Conservation (phyloP, 345 rosid species). For the Theobroma cacao region DNA sequence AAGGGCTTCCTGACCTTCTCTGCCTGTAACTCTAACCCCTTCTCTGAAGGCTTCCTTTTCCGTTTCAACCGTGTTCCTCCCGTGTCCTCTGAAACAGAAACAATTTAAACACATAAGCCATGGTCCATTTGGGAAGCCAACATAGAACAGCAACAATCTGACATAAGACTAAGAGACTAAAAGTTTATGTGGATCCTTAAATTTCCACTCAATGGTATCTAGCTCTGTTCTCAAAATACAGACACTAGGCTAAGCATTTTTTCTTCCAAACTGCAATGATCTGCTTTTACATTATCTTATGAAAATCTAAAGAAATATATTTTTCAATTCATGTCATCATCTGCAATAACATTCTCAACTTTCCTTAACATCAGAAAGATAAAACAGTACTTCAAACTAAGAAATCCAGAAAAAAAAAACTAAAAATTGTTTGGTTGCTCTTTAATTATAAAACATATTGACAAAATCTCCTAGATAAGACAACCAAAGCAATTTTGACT, state of each 20-base stretch:
- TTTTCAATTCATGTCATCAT: not conserved
- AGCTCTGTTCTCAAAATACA: not conserved
- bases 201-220: not conserved
- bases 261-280: not conserved
- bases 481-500: not conserved
- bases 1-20: conserved; percentile 78
- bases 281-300: not conserved
- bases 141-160: not conserved
- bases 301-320: not conserved
- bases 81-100: conserved; percentile 53
- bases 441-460: not conserved
- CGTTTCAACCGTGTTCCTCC: conserved; percentile 75
- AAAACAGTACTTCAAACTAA: not conserved
- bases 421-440: not conserved
- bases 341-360: not conserved
- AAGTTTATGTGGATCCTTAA: not conserved
- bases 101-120: not conserved
- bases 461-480: not conserved
- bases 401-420: not conserved
- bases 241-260: not conserved
- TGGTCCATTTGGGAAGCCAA: not conserved
- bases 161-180: not conserved
- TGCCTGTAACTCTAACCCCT: conserved; percentile 92
- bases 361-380: not conserved
- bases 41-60: conserved; percentile 90